Base-by-base conservation (phyloP, 805 yeast genomes). In the Groenewaldozyma salmanticensis region DNA sequence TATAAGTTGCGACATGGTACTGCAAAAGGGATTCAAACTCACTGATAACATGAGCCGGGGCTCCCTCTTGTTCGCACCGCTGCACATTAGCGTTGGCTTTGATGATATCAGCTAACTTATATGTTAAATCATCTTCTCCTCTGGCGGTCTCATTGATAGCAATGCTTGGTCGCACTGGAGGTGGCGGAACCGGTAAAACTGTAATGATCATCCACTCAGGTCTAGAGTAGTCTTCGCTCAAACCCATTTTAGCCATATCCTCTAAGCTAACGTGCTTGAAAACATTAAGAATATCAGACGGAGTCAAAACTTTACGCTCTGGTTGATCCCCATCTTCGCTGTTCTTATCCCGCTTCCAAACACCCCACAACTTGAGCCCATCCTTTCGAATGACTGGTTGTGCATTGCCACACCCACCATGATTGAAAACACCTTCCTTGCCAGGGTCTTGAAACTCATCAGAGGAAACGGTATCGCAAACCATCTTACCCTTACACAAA, bases 121-220 rank as follows among this genome's bases (percentile, higher is more conserved):
- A 92, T 1, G 99, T 92, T 65, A 92, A 80, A 72, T 92, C 99
- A 75, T 92, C 99, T 64, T 92, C 98, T 53, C 97, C 96, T 67
- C 98, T 79, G 47, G 95, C 96, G 7, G 96, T 85, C 60, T 92
- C 98, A 52, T 92, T 92, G 56, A 92, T 88, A 1, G 98, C 96
- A 67, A 92, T 92, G 19, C 95, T 84, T 7, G 99, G 99, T 63
- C 99, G 81, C 27, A 92, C 99, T 27, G 96, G 97, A 47, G 99
- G 99, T 39, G 99, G 99, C 34, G 99, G 99, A 16, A 92, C 98
- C 1, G 99, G 98, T 55, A 92, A 70, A n/a, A 92, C 97, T 1
- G 97, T 87, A 51, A 92, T 75, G 46, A 92, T 72, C 79, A 92
- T 77, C 99, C 98, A 92, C 66, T 92, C 99, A 2, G 99, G 99